Base-by-base conservation (phyloP, 2,329 filamentous ascomycete genomes). In the Ophiocordyceps australis region DNA sequence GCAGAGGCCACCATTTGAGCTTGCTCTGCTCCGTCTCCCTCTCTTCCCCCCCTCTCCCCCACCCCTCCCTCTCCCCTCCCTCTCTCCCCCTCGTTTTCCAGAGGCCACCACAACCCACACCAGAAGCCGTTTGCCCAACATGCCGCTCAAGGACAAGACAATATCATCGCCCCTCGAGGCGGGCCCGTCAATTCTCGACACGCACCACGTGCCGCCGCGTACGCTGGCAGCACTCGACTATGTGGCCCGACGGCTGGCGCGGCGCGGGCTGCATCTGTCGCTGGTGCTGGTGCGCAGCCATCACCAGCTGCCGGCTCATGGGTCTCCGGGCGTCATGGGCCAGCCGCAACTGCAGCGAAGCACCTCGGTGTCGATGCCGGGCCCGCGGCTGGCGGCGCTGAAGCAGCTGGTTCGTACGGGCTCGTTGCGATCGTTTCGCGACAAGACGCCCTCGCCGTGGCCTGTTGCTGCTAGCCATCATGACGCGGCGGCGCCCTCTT, bases 141-240 rank as follows among this genome's bases (percentile, higher is more conserved):
- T 62, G 54, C 40, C 54, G 20, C 52, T 63, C 39, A 74, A 69
- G 47, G 50, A 57, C 28, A 54, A 50, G 29, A n/a, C n/a, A n/a
- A 74, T 74, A 38, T 74, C 69, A 2, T 61, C 65, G 25, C 69
- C 70, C 10, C 57, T 75, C 29, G 70, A 74, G 52, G 68, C 69
- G 16, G 68, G 68, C 12, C 50, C 53, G 22, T 73, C 68, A 13
- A 52, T 74, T 28, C 58, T 71, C 31, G 63, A 72, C 36, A 51
- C 54, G 18, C 57, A 68, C 34, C 58, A 62, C 30, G 54, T 74
- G n/a, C 67, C 69, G 3, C 45, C 56, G n/a, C 52, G 57, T 22
- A 42, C 74, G 28, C 55, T 48, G 9, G 53, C 56, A 5, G 66
- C 66, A 15, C 56, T 75, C 17, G 66, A 72, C 30, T 68, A 71